phyloP scores from a whole-genome alignment of 2,329 filamentous ascomycete genomes.

The Aureobasidium vineae region DNA sequence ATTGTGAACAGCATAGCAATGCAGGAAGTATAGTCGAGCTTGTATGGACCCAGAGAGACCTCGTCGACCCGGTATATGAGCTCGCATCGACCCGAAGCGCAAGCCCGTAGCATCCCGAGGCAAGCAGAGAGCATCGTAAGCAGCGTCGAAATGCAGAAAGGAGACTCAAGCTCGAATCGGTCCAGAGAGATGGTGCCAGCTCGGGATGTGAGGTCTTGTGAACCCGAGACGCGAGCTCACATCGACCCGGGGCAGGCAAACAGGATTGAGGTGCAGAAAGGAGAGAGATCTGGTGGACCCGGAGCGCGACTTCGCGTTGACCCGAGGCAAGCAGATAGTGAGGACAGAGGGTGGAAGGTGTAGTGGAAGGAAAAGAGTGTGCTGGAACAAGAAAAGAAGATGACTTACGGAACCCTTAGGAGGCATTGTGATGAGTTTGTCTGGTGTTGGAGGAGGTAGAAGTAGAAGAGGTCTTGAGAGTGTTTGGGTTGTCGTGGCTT shows the following conservation, averaged over 20 bases:
- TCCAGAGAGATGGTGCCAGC: background rate
- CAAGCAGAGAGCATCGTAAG: too few relatives aligned
- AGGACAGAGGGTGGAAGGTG: background rate
- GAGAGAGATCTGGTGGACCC: background rate
- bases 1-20: background rate
- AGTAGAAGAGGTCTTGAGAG: background rate
- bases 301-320: background rate
- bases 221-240: background rate
- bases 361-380: background rate
- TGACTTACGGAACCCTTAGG: slow-evolving; percentile 22
- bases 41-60: background rate
- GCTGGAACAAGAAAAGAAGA: background rate
- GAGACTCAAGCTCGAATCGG: background rate
- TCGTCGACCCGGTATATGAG: background rate
- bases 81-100: too few relatives aligned
- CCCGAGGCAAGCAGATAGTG: background rate
- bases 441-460: background rate
- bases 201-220: background rate
- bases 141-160: background rate
- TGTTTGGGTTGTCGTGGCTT: background rate
- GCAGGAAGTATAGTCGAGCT: background rate
- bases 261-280: background rate
- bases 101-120: too few relatives aligned
- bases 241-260: background rate
- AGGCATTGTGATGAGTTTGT: slow-evolving; percentile 12